Conservation (phyloP, 805 yeast genomes). For the Suhomyces emberorum region DNA sequence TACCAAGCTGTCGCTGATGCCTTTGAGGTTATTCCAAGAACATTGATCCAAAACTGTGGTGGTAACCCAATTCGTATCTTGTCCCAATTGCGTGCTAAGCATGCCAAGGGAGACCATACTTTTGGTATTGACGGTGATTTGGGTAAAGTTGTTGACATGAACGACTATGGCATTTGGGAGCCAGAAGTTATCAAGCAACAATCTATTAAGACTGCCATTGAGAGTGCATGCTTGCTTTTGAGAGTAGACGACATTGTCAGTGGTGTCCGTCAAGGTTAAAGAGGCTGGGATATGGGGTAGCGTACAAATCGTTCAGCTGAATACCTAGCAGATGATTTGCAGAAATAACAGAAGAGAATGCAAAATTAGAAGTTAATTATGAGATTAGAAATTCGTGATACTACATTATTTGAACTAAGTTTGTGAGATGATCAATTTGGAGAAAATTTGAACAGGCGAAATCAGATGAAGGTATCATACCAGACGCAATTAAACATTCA, state of each 20-base stretch:
- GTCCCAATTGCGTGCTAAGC: conserved; percentile 92
- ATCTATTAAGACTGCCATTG: conserved; percentile 95
- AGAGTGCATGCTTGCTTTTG: conserved; percentile 88
- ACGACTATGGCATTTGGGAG: conserved; percentile 96
- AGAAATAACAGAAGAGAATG: too few species aligned
- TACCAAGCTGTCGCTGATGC: conserved; percentile 99
- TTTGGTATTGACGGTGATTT: conserved; percentile 93
- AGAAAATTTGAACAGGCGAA: too few species aligned
- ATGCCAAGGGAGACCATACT: conserved; percentile 82
- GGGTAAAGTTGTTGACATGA: conserved; percentile 95
- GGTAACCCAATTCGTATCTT: conserved; percentile 90
- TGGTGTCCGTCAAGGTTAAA: conserved; percentile 71
- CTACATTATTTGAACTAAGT: too few species aligned
- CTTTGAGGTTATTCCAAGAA: conserved; percentile 96
- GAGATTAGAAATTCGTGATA: too few species aligned
- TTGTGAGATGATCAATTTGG: too few species aligned
- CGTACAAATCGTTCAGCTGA: too few species aligned
- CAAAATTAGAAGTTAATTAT: too few species aligned
- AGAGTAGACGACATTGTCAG: conserved; percentile 98
- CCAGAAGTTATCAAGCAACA: conserved; percentile 98
- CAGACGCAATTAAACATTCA: too few species aligned
- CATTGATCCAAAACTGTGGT: conserved; percentile 95
- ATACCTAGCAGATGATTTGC: too few species aligned
- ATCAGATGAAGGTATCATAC: too few species aligned
- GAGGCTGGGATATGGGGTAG: too few species aligned